Percentiles rank a stretch among this genome's conserved stretches.
phyloP scores from a whole-genome alignment of 2,329 filamentous ascomycete species.

The Neophaeococcomyces aloes region DNA sequence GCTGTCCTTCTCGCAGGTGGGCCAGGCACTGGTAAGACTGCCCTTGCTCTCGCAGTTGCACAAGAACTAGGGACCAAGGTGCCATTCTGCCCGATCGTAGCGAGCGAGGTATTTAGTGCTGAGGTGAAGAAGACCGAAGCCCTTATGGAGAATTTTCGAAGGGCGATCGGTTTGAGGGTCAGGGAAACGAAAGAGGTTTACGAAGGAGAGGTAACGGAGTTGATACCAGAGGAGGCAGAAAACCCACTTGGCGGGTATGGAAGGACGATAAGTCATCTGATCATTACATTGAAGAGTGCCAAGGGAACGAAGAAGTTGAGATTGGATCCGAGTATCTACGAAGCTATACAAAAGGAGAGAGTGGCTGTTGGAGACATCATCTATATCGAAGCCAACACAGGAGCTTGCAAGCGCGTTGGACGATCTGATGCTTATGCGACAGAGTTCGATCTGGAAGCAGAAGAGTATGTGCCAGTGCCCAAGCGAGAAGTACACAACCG shows the following conservation, averaged over 20 bases:
- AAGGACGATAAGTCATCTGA: conserved; percentile 88
- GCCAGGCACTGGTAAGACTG: conserved; percentile 94
- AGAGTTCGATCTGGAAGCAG: conserved; percentile 95
- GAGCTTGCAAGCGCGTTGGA: conserved; percentile 92
- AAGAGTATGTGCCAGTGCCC: conserved; percentile 97
- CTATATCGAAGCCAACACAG: conserved; percentile 98
- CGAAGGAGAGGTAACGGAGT: conserved; percentile 94
- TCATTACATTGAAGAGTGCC: conserved; percentile 89
- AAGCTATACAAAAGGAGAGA: conserved; percentile 96
- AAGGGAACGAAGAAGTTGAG: conserved; percentile 97
- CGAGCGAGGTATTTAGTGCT: conserved; percentile 93
- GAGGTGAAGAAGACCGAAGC: conserved; percentile 99
- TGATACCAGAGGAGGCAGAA: conserved; percentile 95
- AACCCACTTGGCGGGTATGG: conserved; percentile 95
- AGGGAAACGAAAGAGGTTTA: conserved; percentile 99
- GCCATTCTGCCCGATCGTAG: conserved; percentile 95
- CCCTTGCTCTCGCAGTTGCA: conserved; percentile 85
- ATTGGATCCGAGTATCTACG: conserved; percentile 95
- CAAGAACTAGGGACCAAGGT: conserved; percentile 97
- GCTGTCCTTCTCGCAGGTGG: conserved; percentile 89
- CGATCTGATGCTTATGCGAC: conserved; percentile 94
- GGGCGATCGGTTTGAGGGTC: conserved; percentile 93
- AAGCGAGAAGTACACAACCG: conserved; percentile 99
- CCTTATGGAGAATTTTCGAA: conserved; percentile 96
- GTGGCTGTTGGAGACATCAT: conserved; percentile 95